Evolutionary conservation across 2,329 filamentous ascomycete species (phyloP), one percentile per base, ranked within the genome.

Genomic region (Calycina herbarum): DNA sequence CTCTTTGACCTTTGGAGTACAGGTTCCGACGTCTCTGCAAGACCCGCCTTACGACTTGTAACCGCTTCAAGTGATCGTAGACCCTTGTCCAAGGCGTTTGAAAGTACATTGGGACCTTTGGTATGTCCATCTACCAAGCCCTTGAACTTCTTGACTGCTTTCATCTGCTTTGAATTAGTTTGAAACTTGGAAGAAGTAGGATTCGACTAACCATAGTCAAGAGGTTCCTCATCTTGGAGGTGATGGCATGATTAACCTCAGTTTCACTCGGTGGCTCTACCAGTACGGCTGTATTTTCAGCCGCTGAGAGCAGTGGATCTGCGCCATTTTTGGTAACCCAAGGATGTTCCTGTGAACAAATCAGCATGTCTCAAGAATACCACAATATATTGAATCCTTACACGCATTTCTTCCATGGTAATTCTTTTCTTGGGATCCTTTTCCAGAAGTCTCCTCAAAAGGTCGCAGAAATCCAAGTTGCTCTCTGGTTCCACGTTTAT

Each of bases 61-160:
- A 15, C 35, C 20, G 35, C 38, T 45, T 60, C 35, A 85, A 68
- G 85, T 82, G 17, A 86, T 85, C 83, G 81, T 15, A 84, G 81
- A 38, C 84, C 83, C 64, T 82, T 80, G 3, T 86, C 87, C 20
- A 90, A 80, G 38, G 89, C 85, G 56, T 83, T 85, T 66, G 86
- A 83, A 72, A 89, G 81, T 33, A 82, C 79, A 11, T 62, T 62
- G 33, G 84, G 80, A 71, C 84, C 81, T 67, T 82, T 83, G n/a
- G 29, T 35, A 57, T 59, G 62, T 64, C 82, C 80, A 68, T 86
- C 82, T 35, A 95, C 79, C 8, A 96, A 82, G 61, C 85, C 81
- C 76, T 96, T 97, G 82, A 98, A 97, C 65, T 90, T 91, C 69
- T 90, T 89, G 51, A 96, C 94, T 3, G 94, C 95, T 85, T 92